Conservation (phyloP, 1,284 basidiomycete species). For the Cutaneotrichosporon mucoides region DNA sequence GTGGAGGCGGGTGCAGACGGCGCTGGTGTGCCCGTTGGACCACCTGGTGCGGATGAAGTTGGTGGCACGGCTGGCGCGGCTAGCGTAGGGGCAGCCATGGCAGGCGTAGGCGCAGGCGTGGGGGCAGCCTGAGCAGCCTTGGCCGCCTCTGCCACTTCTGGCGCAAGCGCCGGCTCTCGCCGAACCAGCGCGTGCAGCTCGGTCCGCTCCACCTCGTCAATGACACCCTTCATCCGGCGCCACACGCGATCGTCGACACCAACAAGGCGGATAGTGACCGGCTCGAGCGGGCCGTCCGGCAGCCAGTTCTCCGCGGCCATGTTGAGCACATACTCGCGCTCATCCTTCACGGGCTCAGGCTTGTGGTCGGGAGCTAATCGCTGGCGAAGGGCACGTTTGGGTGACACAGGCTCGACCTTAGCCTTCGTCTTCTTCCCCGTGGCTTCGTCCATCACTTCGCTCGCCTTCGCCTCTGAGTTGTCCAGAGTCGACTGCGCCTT, state of each 20-base stretch:
- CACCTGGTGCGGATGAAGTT: background rate
- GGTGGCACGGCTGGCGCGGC: background rate
- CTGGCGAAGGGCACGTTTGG: background rate
- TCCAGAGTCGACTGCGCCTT: background rate
- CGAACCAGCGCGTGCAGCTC: conserved; percentile 29
- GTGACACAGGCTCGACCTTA: background rate
- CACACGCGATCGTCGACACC: conserved; percentile 33
- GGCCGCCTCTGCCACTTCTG: conserved; percentile 6
- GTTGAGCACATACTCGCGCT: conserved; percentile 27
- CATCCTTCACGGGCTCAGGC: too few relatives aligned
- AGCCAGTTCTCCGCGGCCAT: conserved; percentile 33
- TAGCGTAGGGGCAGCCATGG: background rate
- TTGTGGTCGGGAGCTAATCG: too few relatives aligned
- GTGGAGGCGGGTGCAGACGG: too few relatives aligned
- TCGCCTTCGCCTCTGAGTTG: background rate
- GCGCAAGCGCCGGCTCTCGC: conserved; percentile 24
- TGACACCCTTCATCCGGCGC: conserved; percentile 31
- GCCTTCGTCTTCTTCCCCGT: background rate
- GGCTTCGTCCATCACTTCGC: background rate
- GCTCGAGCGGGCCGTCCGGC: conserved; percentile 23
- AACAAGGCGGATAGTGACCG: conserved; percentile 34
- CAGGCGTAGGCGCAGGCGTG: background rate
- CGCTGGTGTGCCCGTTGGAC: background rate
- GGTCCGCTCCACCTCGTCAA: conserved; percentile 23
- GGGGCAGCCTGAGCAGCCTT: background rate